A percentile compares a stretch with the other conserved stretches of the same genome.
phyloP scores from a whole-genome alignment of 2,329 filamentous ascomycete genomes.

The Dactylellina leptospora region DNA sequence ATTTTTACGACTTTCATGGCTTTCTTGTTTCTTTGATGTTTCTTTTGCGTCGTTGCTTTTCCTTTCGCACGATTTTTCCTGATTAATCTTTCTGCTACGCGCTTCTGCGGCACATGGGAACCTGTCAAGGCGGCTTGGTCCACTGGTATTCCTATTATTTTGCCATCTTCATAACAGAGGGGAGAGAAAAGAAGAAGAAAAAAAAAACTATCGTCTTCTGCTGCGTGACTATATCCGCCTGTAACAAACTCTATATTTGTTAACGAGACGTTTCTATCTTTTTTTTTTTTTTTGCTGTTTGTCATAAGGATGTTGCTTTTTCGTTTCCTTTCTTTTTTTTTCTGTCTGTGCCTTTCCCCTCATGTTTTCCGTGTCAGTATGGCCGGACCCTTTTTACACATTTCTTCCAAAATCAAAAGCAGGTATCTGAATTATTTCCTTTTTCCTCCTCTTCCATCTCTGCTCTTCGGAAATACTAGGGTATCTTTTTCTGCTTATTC shows the following conservation, averaged over 20 bases:
- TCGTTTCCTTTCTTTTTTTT: conserved; percentile 1
- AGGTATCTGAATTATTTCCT: conserved; percentile 6
- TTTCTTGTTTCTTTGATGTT: conserved; percentile 15
- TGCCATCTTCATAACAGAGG: conserved; percentile 5
- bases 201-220: conserved; percentile 29
- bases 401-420: conserved; percentile 37
- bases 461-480: conserved; percentile 8
- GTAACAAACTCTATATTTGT: conserved; percentile 34
- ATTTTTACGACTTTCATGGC: conserved; percentile 8
- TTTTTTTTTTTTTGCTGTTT: conserved; percentile 23
- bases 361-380: conserved; percentile 20
- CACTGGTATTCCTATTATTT: conserved; percentile 1
- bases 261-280: conserved; percentile 31
- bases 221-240: conserved; percentile 52
- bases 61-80: conserved; percentile 10
- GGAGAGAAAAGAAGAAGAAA: conserved; percentile 21
- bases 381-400: conserved; percentile 2
- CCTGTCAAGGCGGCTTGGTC: conserved; percentile 19
- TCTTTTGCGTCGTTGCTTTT: conserved; percentile 29
- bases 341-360: conserved; percentile 15
- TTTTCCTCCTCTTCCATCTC: conserved; percentile 7
- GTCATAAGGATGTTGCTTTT: no score
- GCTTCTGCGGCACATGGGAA: conserved; percentile 15
- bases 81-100: neutral
- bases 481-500: neutral